Base-by-base conservation (phyloP, 73 alveolate species). In the Breviolum minutum region DNA sequence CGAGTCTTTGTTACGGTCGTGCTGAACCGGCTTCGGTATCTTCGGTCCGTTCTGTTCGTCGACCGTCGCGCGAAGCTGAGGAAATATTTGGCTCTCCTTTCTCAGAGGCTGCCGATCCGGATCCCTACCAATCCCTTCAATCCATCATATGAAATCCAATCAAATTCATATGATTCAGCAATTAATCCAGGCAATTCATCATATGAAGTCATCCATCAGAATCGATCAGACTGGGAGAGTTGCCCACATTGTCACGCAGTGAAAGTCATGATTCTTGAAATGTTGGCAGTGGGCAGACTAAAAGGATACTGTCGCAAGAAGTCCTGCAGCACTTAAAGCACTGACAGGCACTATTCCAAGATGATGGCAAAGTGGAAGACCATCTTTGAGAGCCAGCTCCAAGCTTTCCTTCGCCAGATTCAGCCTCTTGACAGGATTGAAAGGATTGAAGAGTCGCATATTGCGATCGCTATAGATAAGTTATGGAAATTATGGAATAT, bases 291-390 rank as follows among this genome's bases (percentile, higher is more conserved):
- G 32, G 83, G 40, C 83, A 29, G 29, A 71, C 27, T 73, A 26
- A 73, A 73, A 26, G 32, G 32, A 70, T 70, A n/a, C n/a, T 8
- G 20, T n/a, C 0, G 20, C 81, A 70, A 22, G 81, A 20, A 11
- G 83, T 17, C 4, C 27, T 26, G 14, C 27, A 26, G 27, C 83
- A 73, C 83, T 60, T 24, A 77, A 22, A 70, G 29, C 20, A 7
- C 22, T 64, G 30, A 27, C 83, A 87, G 95, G 97, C 97, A 90
- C 60, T 92, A 92, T 29, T 92, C 97, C 77, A 92, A 92, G 71
- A 92, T 92, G 97, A 92, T 92, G 97, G 97, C 99, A 5, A 94
- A 80, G 93, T 94, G 91, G 94, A 94, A 94, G 99, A 80, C 93
- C 54, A 94, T 94, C 71, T 94, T 94, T n/a, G 99, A 94, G 71